Evolutionary conservation across 2,329 filamentous ascomycete genomes (phyloP).

Genomic region (Sporothrix phasma): DNA sequence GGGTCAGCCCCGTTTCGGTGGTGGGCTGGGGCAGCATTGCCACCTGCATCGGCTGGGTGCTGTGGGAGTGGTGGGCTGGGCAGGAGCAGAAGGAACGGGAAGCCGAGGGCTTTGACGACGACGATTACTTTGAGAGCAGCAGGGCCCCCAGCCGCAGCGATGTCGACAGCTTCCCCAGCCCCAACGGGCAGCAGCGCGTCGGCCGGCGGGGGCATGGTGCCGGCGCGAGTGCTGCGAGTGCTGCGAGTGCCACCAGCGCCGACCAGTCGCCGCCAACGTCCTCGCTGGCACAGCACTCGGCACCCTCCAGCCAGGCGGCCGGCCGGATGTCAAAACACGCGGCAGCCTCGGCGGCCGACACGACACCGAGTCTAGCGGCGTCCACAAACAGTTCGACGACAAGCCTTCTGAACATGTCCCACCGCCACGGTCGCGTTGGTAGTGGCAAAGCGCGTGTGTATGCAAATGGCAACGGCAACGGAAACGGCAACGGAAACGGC

Average conservation of each 20-base stretch:
- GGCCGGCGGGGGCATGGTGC: constrained; percentile 14
- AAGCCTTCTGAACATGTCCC: constrained; percentile 11
- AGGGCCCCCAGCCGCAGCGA: not conserved
- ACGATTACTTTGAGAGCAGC: not conserved
- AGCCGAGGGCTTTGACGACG: constrained; percentile 4
- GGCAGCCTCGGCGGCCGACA: not conserved
- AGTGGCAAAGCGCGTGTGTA: not conserved
- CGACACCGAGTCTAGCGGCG: not conserved
- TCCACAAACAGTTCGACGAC: constrained; percentile 13
- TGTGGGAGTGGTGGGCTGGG: constrained; percentile 88
- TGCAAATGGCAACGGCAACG: not conserved
- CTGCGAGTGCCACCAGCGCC: not conserved
- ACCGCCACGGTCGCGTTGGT: not conserved
- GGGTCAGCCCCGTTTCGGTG: constrained; percentile 81
- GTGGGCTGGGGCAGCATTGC: constrained; percentile 75
- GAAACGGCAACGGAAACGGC: too few species aligned
- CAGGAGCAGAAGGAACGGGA: constrained; percentile 30
- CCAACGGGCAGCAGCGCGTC: not conserved
- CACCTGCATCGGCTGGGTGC: constrained; percentile 76
- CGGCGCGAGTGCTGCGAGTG: constrained; percentile 14
- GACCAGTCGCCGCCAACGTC: not conserved
- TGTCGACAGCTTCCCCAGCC: not conserved
- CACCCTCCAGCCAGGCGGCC: not conserved
- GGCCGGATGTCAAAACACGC: not conserved
- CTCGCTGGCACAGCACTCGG: not conserved